These are phyloP conservation scores for Hypomyces perniciosus DNA, from an alignment of 2,329 filamentous ascomycete genomes.

Conservation along the genomic window DNA sequence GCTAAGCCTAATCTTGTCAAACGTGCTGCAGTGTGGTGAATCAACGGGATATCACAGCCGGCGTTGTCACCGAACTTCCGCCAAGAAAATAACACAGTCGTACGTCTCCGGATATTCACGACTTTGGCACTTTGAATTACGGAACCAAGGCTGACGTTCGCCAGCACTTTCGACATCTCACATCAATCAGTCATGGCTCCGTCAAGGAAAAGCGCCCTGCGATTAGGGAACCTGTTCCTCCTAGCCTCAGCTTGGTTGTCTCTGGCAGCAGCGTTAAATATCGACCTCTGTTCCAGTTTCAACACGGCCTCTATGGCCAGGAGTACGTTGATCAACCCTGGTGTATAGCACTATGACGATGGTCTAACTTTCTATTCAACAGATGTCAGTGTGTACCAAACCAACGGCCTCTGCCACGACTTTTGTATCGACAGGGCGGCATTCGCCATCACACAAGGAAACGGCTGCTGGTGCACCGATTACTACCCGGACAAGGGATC, in stretches of 20 bases:
- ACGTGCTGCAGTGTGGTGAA: background rate
- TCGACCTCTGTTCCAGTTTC: slow-evolving; percentile 30
- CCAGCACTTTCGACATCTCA: background rate
- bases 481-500: slow-evolving; percentile 48
- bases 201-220: slow-evolving; percentile 15
- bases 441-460: slow-evolving; percentile 60
- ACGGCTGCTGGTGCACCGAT: slow-evolving; percentile 70
- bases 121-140: too few relatives aligned
- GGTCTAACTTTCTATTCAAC: slow-evolving; percentile 4
- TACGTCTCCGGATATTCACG: too few relatives aligned
- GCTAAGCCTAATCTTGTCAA: background rate
- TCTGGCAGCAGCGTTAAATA: slow-evolving; percentile 21
- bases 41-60: background rate
- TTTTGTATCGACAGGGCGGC: slow-evolving; percentile 53
- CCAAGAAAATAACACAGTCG: background rate
- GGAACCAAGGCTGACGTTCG: too few relatives aligned
- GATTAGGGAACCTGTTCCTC: slow-evolving; percentile 20
- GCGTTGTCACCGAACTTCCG: background rate
- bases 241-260: slow-evolving; percentile 20
- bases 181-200: slow-evolving; percentile 18
- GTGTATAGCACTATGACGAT: background rate
- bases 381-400: slow-evolving; percentile 57
- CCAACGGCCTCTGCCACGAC: slow-evolving; percentile 61
- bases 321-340: slow-evolving; percentile 23
- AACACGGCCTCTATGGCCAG: slow-evolving; percentile 29